These are phyloP conservation scores for Pythium periplocum DNA, from an alignment of 352 stramenopile genomes.

Conservation along the genomic window DNA sequence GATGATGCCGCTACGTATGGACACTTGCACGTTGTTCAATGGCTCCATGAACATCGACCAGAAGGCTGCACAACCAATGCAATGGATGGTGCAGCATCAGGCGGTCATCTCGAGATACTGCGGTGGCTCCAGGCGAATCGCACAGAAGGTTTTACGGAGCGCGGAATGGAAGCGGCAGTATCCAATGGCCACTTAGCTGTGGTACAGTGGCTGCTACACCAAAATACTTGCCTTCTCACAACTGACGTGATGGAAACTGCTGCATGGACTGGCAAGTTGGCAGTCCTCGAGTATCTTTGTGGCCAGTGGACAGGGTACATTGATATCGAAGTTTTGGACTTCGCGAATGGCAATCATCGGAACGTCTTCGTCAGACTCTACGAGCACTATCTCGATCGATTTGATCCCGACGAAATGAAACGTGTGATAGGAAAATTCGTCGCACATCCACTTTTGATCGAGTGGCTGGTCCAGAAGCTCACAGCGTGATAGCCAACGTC, in stretches of 20 bases:
- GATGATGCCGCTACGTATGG: not conserved
- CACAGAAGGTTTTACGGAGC: not conserved
- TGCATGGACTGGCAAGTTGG: not conserved
- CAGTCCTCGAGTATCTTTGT: not conserved
- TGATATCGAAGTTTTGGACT: not conserved
- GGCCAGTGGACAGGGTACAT: not conserved
- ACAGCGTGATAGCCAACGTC: too few relatives aligned
- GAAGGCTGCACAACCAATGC: constrained; percentile 1
- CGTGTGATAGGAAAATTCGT: too few relatives aligned
- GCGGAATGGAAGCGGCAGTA: not conserved
- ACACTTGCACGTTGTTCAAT: constrained; percentile 1
- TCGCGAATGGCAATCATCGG: not conserved
- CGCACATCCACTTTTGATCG: too few relatives aligned
- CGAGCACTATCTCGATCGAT: too few relatives aligned
- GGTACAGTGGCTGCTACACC: not conserved
- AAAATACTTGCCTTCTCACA: not conserved
- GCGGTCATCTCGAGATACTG: not conserved
- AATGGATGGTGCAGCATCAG: not conserved
- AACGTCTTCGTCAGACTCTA: not conserved
- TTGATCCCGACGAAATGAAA: too few relatives aligned
- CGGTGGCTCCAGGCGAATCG: not conserved
- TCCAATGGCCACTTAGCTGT: not conserved
- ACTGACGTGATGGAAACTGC: not conserved
- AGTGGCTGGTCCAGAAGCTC: too few relatives aligned
- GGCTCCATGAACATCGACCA: constrained; percentile 1